These are phyloP conservation scores for Mallotus japonicus DNA, from an alignment of 441 rosid species.

Conservation along the genomic window DNA sequence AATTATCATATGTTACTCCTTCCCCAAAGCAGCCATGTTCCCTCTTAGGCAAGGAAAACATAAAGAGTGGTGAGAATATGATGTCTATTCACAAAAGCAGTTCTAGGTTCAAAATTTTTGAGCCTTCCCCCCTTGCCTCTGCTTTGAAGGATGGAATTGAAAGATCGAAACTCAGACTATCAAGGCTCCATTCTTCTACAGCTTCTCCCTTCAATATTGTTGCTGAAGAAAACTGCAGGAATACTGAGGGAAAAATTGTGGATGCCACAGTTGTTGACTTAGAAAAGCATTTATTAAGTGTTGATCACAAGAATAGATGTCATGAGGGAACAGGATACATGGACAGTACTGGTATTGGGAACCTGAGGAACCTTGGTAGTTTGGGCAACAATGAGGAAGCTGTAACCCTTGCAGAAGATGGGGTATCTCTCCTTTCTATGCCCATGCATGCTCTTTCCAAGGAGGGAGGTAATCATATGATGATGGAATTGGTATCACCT, in stretches of 20 bases:
- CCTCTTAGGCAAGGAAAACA: conserved; percentile 45
- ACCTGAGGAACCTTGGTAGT: conserved; percentile 23
- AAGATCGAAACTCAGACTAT: conserved; percentile 46
- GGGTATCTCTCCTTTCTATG: conserved; percentile 24
- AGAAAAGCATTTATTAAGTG: conserved; percentile 38
- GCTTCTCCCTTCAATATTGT: conserved; percentile 35
- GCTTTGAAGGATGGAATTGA: conserved; percentile 50
- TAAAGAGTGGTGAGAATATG: conserved; percentile 37
- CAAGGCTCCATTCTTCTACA: conserved; percentile 36
- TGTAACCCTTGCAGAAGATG: conserved; percentile 17
- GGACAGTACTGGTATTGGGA: conserved; percentile 24
- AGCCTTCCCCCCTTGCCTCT: conserved; percentile 46
- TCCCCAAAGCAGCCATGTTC: conserved; percentile 52
- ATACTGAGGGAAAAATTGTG: conserved; percentile 16
- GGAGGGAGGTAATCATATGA: conserved; percentile 30
- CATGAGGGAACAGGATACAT: conserved; percentile 8
- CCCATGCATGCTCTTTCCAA: conserved; percentile 21
- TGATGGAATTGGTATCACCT: conserved; percentile 28
- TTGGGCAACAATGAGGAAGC: conserved; percentile 33
- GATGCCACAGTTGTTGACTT: conserved; percentile 41
- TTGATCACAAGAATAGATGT: conserved; percentile 30
- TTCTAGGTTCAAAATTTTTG: conserved; percentile 43
- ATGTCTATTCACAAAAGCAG: conserved; percentile 46
- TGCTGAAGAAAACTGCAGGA: conserved; percentile 32
- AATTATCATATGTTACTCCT: conserved; percentile 48